A percentile compares a stretch with the other conserved stretches of the same genome.
phyloP scores from a whole-genome alignment of 805 yeast genomes.

The Pichia phayaonensis region DNA sequence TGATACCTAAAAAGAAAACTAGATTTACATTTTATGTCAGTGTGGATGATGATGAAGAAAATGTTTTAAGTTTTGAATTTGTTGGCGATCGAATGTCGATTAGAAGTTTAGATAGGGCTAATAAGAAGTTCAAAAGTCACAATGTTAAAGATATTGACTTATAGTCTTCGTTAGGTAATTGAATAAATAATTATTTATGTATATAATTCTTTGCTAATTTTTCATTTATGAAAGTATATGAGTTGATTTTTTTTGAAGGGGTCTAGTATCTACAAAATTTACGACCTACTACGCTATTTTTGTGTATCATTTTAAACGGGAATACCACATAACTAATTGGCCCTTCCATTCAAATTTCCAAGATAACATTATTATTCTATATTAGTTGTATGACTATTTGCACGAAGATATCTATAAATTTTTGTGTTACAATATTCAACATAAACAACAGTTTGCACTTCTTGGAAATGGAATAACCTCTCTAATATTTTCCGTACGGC shows the following conservation, averaged over 20 bases:
- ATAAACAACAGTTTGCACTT: conserved; percentile 46
- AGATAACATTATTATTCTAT: background rate
- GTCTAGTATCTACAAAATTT: too few species aligned
- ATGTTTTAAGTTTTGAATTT: conserved; percentile 49
- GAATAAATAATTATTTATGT: too few species aligned
- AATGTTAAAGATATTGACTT: conserved; percentile 36
- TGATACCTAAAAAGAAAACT: conserved; percentile 62
- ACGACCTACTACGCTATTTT: too few species aligned
- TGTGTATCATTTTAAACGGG: too few species aligned
- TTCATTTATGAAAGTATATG: background rate
- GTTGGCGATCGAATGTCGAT: conserved; percentile 74
- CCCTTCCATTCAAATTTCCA: too few species aligned
- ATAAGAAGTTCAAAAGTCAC: conserved; percentile 77
- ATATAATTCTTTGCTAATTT: background rate
- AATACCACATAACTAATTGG: too few species aligned
- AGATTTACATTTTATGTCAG: conserved; percentile 44
- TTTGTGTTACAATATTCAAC: conserved; percentile 22
- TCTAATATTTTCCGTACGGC: conserved; percentile 69
- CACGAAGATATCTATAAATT: background rate
- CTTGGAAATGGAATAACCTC: conserved; percentile 89
- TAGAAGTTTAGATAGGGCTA: conserved; percentile 73
- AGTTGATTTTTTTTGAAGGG: too few species aligned
- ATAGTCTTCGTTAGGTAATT: background rate
- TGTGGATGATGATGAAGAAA: conserved; percentile 10
- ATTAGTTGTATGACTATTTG: background rate